Conservation (phyloP, 2,329 filamentous ascomycete genomes). For the Penicillium concentricum region DNA sequence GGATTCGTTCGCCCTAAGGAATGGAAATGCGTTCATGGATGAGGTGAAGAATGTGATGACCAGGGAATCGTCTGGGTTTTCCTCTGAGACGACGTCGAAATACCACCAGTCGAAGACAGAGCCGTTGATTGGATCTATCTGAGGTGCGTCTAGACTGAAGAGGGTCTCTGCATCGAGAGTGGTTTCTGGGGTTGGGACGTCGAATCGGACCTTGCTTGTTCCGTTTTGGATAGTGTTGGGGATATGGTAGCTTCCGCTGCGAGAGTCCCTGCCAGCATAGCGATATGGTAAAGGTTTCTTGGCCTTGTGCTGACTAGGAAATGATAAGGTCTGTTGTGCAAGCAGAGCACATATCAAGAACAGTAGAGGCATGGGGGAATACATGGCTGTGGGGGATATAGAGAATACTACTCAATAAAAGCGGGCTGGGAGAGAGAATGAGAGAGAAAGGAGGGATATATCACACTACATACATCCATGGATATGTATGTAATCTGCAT, state of each 20-base stretch:
- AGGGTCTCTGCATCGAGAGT: constrained; percentile 2
- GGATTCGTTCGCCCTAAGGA: constrained; percentile 15
- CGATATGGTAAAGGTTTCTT: neutral
- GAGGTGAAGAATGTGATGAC: constrained; percentile 36
- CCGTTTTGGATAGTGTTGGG: constrained; percentile 11
- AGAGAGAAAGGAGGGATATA: too few relatives aligned
- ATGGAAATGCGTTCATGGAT: constrained; percentile 38
- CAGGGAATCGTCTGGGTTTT: constrained; percentile 26
- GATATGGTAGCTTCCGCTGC: constrained; percentile 8
- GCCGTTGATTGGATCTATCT: constrained; percentile 27
- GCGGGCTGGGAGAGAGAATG: too few relatives aligned
- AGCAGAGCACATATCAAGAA: neutral
- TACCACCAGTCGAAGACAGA: constrained; percentile 44
- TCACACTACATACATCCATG: too few relatives aligned
- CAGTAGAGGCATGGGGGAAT: neutral
- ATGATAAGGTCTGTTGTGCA: neutral
- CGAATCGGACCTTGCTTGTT: constrained; percentile 7
- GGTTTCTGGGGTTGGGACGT: constrained; percentile 7
- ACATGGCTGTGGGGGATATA: neutral
- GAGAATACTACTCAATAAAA: neutral
- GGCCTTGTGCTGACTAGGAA: neutral
- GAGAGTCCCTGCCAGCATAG: neutral
- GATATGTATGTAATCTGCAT: too few relatives aligned
- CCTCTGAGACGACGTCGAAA: constrained; percentile 38
- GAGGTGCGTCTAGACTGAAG: constrained; percentile 27